Base-by-base conservation (phyloP, 352 stramenopile genomes). In the Pythium aristosporum region DNA sequence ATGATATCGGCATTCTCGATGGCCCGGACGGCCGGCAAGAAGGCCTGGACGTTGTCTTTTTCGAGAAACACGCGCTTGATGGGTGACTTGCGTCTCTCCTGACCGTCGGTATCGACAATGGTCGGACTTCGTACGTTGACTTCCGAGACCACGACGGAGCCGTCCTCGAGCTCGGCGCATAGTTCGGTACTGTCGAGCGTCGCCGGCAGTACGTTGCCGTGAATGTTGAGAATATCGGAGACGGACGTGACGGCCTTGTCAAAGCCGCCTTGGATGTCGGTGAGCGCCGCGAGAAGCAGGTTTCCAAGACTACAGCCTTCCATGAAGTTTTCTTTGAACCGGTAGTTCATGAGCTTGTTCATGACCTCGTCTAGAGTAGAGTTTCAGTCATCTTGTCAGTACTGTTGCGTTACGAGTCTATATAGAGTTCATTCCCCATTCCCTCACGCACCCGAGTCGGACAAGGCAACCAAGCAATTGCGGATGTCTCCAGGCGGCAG, bases 291-390 rank as follows among this genome's bases (percentile, higher is more conserved):
- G 2, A 95, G 68, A 28, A 95, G 56, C 47, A 95, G 57, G 43
- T 95, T 95, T 1, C 86, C 86, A 23, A 95, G 75, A 52, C 86
- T 95, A 59, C 82, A 91, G 18, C 86, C 86, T 49, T 95, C 86
- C 79, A 95, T 91, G 62, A 91, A 95, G 65, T 93, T 91, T 50
- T 93, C 84, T 46, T 85, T 85, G 64, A 95, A 95, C 6, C 86
- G 80, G 60, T 93, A 93, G 65, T 95, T 93, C 86, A 95, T 95
- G 47, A 95, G 62, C 68, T 95, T 89, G 72, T 85, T 87, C 72
- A 95, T 80, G 20, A 95, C 75, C 48, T 93, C 84, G 58, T 92
- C 82, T 89, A 59, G 13, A 15, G 25, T n/a, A n/a, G 28, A 48
- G 48, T 36, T 21, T 49, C 28, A 53, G 28, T 48, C 15, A 28